Evolutionary conservation across 345 rosid species (phyloP).

Genomic region (Arabis hirsuta): DNA sequence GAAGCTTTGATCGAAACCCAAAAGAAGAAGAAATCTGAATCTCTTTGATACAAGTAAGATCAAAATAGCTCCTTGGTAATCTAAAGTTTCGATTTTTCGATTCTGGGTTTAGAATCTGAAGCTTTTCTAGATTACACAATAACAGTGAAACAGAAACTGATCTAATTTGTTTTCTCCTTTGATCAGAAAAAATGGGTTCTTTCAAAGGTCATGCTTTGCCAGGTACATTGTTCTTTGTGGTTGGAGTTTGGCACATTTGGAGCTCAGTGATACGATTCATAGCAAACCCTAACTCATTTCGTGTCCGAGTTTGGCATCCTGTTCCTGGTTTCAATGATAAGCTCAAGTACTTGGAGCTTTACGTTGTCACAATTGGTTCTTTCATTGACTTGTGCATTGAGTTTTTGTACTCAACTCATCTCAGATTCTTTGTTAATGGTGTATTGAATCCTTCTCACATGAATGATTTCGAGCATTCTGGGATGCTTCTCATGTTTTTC

Average conservation of each 20-base stretch:
- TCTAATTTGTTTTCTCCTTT: neutral
- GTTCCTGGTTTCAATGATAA: slow-evolving; percentile 81
- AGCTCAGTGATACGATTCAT: slow-evolving; percentile 63
- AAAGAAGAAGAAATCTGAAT: neutral
- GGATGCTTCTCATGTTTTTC: slow-evolving; percentile 98
- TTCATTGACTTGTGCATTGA: slow-evolving; percentile 83
- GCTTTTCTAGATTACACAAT: neutral
- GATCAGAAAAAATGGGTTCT: slow-evolving; percentile 72
- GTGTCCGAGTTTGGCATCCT: slow-evolving; percentile 85
- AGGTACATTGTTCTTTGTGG: slow-evolving; percentile 74
- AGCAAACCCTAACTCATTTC: slow-evolving; percentile 67
- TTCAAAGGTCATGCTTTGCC: slow-evolving; percentile 93
- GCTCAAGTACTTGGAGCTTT: slow-evolving; percentile 82
- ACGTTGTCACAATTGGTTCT: slow-evolving; percentile 72
- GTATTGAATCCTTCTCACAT: slow-evolving; percentile 82
- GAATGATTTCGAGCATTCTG: slow-evolving; percentile 95
- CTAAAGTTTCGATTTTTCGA: neutral
- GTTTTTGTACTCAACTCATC: slow-evolving; percentile 92
- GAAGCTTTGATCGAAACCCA: slow-evolving; percentile 12
- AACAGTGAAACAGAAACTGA: slow-evolving; percentile 7
- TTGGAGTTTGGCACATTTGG: slow-evolving; percentile 93
- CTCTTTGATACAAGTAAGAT: neutral
- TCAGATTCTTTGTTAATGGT: slow-evolving; percentile 75
- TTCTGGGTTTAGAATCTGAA: slow-evolving; percentile 6
- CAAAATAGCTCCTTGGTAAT: neutral